Conservation (phyloP, 495 filamentous ascomycete species). For the Penicillium diatomitis region DNA sequence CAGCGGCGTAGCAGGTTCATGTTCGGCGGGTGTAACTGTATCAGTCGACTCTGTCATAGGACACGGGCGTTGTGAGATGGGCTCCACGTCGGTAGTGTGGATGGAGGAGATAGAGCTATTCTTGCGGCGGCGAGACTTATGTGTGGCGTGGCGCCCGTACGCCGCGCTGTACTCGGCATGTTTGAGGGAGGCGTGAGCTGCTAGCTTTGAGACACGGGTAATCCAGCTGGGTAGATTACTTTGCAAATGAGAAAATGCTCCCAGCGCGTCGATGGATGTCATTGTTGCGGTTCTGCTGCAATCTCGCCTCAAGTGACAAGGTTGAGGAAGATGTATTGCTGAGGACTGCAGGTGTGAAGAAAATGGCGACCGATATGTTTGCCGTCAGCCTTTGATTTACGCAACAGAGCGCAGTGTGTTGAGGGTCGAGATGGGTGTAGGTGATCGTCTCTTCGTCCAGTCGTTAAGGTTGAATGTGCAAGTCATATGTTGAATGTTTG, state of each 20-base stretch:
- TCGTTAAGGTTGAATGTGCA: no score
- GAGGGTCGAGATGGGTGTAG: no score
- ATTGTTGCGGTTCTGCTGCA: constrained; percentile 1
- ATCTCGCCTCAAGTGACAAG: neutral
- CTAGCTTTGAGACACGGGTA: constrained; percentile 56
- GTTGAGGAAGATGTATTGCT: neutral
- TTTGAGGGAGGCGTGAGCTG: constrained; percentile 56
- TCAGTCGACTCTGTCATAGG: constrained; percentile 9
- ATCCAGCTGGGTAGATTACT: constrained; percentile 62
- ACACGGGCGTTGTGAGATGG: constrained; percentile 10
- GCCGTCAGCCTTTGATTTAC: no score
- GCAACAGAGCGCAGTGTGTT: no score
- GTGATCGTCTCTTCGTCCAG: no score
- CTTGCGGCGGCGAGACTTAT: constrained; percentile 24
- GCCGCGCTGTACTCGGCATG: constrained; percentile 54
- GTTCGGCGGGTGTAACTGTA: neutral
- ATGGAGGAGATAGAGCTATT: constrained; percentile 44
- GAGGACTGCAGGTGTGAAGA: no score
- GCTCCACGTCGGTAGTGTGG: constrained; percentile 24
- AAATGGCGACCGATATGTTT: no score
- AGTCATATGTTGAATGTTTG: no score
- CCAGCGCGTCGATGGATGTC: constrained; percentile 51
- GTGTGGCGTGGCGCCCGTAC: constrained; percentile 22
- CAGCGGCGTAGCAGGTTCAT: constrained; percentile 2
- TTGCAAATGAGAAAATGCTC: constrained; percentile 46